These are phyloP conservation scores for Globisporangium cylindrosporum DNA, from an alignment of 352 stramenopile genomes.

Conservation along the genomic window DNA sequence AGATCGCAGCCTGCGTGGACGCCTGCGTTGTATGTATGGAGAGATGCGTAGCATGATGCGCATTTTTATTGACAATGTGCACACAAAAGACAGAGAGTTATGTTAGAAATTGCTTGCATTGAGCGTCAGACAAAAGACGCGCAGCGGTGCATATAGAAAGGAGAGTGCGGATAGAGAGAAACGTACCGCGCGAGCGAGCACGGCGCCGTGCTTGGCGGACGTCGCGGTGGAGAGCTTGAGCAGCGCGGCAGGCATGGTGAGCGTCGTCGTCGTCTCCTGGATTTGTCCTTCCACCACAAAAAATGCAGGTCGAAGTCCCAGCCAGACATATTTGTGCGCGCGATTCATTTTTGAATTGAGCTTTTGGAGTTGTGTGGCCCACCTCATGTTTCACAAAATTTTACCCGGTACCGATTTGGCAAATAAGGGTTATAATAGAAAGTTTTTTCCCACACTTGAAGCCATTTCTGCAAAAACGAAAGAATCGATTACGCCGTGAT, in stretches of 20 bases:
- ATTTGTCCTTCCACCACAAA: conserved; percentile 9
- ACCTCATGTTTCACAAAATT: neutral
- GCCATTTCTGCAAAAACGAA: too few relatives aligned
- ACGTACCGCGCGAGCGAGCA: conserved; percentile 32
- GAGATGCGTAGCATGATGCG: neutral
- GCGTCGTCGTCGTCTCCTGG: conserved; percentile 10
- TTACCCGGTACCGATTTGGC: too few relatives aligned
- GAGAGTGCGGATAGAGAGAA: neutral
- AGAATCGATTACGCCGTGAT: too few relatives aligned
- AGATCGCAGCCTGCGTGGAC: conserved; percentile 14
- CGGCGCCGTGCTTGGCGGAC: conserved; percentile 23
- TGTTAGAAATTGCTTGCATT: neutral
- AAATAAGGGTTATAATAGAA: too few relatives aligned
- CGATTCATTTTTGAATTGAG: conserved; percentile 5
- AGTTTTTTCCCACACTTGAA: too few relatives aligned
- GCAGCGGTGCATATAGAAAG: neutral
- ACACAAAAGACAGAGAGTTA: neutral
- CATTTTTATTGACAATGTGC: neutral
- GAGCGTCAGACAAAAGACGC: neutral
- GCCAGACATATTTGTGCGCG: conserved; percentile 1
- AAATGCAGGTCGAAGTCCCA: conserved; percentile 3
- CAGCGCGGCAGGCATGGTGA: conserved; percentile 33
- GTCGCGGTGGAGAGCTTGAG: conserved; percentile 21
- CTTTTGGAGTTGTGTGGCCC: neutral
- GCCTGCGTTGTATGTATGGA: neutral